Evolutionary conservation across 805 yeast genomes (phyloP).

Genomic region (Starmerella stigmatis): DNA sequence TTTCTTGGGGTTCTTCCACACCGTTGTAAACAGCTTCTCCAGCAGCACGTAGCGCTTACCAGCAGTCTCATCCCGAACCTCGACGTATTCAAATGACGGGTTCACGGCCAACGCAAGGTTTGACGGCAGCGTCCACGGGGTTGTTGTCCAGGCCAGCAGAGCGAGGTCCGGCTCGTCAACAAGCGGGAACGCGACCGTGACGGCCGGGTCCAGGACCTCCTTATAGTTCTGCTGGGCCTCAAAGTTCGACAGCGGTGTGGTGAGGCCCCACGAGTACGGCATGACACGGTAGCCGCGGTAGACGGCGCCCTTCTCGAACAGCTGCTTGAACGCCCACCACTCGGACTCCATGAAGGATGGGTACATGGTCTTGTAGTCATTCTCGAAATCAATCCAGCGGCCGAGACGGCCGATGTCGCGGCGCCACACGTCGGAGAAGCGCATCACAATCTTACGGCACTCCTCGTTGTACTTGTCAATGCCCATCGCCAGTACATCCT

Average conservation of each 20-base stretch:
- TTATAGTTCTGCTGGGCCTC: constrained; percentile 98
- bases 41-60: constrained; percentile 72
- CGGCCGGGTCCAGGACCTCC: constrained; percentile 94
- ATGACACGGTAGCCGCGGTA: constrained; percentile 93
- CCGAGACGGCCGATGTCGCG: constrained; percentile 87
- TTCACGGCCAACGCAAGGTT: constrained; percentile 86
- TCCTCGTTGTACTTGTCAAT: constrained; percentile 87
- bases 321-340: constrained; percentile 96
- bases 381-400: constrained; percentile 98
- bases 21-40: constrained; percentile 68
- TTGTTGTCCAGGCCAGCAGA: constrained; percentile 97
- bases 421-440: constrained; percentile 93
- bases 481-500: constrained; percentile 89
- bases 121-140: constrained; percentile 98
- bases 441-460: constrained; percentile 95
- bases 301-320: constrained; percentile 75
- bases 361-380: constrained; percentile 93
- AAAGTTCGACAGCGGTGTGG: constrained; percentile 92
- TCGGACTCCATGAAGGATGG: constrained; percentile 96
- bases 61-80: constrained; percentile 75
- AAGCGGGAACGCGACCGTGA: constrained; percentile 79
- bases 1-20: constrained; percentile 89
- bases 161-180: constrained; percentile 69
- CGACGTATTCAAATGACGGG: constrained; percentile 82
- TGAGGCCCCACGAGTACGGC: constrained; percentile 97